A percentile compares a stretch with the other conserved stretches of the same genome.
Evolutionary conservation across 2,329 filamentous ascomycete genomes (phyloP).

Genomic region (Monosporascus cannonballus): DNA sequence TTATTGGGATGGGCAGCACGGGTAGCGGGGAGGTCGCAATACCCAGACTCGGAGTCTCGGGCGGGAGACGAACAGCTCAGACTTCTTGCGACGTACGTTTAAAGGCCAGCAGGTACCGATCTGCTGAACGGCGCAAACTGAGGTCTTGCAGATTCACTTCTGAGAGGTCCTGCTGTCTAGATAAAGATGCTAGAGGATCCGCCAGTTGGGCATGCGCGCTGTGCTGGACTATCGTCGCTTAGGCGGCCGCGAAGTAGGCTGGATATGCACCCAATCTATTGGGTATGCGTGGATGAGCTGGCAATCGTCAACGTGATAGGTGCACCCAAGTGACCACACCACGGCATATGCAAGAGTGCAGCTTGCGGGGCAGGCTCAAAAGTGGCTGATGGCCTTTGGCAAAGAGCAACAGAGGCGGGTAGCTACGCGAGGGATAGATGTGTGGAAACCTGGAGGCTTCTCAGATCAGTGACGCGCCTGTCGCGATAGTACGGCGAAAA

Average conservation of each 20-base stretch:
- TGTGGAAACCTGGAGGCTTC: constrained; percentile 21
- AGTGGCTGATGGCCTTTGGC: constrained; percentile 37
- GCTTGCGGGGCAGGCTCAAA: constrained; percentile 35
- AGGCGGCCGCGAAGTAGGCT: constrained; percentile 38
- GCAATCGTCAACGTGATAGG: constrained; percentile 47
- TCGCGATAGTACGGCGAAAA: constrained; percentile 23
- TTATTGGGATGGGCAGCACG: constrained; percentile 32
- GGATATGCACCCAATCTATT: constrained; percentile 49
- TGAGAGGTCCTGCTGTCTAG: constrained; percentile 20
- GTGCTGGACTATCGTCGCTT: constrained; percentile 34
- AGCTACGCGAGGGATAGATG: constrained; percentile 16
- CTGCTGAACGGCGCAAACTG: constrained; percentile 15
- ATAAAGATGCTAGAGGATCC: constrained; percentile 22
- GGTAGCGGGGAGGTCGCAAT: constrained; percentile 23
- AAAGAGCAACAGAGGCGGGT: constrained; percentile 12
- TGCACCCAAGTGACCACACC: constrained; percentile 47
- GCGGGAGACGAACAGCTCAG: constrained; percentile 17
- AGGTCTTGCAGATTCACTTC: constrained; percentile 17
- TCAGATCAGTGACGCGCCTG: constrained; percentile 15
- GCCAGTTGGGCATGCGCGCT: constrained; percentile 41
- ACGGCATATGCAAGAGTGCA: constrained; percentile 53
- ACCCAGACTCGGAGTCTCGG: constrained; percentile 22
- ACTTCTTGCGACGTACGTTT: constrained; percentile 10
- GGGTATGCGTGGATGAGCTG: constrained; percentile 57
- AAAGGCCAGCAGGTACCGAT: constrained; percentile 9